These are phyloP conservation scores for Acacia acuminata DNA, from an alignment of 306 rosid genomes.

Conservation along the genomic window DNA sequence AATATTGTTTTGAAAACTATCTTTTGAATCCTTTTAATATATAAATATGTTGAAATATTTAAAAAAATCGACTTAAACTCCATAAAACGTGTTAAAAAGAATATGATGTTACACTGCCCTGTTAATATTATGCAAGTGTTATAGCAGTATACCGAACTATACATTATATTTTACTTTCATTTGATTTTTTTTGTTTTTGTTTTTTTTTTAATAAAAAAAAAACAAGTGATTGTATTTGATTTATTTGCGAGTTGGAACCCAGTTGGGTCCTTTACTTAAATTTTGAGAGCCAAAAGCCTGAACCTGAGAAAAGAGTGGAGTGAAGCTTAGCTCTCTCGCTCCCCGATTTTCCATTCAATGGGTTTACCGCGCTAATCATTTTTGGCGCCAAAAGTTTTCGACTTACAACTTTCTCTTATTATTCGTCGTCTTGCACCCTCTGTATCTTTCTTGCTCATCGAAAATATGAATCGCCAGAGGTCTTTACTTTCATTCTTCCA, in stretches of 20 bases:
- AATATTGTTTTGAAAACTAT: too few relatives aligned
- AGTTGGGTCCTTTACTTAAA: neutral
- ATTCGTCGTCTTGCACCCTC: neutral
- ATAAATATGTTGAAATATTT: too few relatives aligned
- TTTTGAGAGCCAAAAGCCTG: neutral
- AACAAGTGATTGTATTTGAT: too few relatives aligned
- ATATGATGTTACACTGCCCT: too few relatives aligned
- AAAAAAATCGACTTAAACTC: too few relatives aligned
- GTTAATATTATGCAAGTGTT: too few relatives aligned
- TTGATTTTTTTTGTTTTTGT: too few relatives aligned
- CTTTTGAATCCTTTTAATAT: too few relatives aligned
- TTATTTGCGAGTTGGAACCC: neutral
- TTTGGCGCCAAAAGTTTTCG: slow-evolving; percentile 37
- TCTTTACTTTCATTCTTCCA: slow-evolving; percentile 76
- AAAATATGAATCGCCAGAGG: slow-evolving; percentile 81
- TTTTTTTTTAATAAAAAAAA: too few relatives aligned
- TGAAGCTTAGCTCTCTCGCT: neutral
- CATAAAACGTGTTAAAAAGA: too few relatives aligned
- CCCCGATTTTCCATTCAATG: neutral
- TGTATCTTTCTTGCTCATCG: neutral
- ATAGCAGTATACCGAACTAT: too few relatives aligned
- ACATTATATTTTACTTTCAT: too few relatives aligned
- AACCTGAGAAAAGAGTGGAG: neutral
- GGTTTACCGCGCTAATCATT: slow-evolving; percentile 3
- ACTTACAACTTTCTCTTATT: neutral